phyloP scores from a whole-genome alignment of 2,329 filamentous ascomycete genomes.

The Pyrenophora tritici-repentis region DNA sequence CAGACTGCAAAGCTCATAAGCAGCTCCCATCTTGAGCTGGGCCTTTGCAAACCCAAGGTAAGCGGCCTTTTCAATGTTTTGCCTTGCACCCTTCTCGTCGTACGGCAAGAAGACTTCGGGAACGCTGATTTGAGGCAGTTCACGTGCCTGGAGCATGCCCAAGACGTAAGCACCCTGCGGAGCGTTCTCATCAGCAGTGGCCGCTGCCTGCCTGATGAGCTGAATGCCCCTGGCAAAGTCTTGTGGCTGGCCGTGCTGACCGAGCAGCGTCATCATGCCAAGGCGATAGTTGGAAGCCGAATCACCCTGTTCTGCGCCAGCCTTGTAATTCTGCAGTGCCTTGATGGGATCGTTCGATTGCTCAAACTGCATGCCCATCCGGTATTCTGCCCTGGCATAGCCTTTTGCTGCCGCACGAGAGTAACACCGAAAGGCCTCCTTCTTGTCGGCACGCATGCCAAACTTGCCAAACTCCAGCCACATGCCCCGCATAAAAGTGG shows the following conservation, averaged over 20 bases:
- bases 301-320: slow-evolving; percentile 78
- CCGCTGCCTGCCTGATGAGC: slow-evolving; percentile 80
- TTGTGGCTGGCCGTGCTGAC: slow-evolving; percentile 87
- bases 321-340: slow-evolving; percentile 87
- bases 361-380: slow-evolving; percentile 98
- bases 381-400: slow-evolving; percentile 88
- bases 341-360: slow-evolving; percentile 90
- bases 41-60: slow-evolving; percentile 96
- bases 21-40: slow-evolving; percentile 95
- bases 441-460: slow-evolving; percentile 86
- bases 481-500: slow-evolving; percentile 91
- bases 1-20: slow-evolving; percentile 91
- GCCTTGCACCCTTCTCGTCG: slow-evolving; percentile 73
- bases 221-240: slow-evolving; percentile 79
- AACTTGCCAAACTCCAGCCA: slow-evolving; percentile 99
- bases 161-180: slow-evolving; percentile 95
- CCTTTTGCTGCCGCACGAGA: slow-evolving; percentile 82
- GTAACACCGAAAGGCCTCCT: slow-evolving; percentile 89
- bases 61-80: slow-evolving; percentile 95
- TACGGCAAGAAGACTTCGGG: slow-evolving; percentile 73
- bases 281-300: slow-evolving; percentile 86
- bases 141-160: slow-evolving; percentile 89
- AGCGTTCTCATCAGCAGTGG: slow-evolving; percentile 91
- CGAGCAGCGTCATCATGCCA: slow-evolving; percentile 96
- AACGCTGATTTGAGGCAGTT: slow-evolving; percentile 86